Conservation (phyloP, 345 rosid genomes). For the Iberis pinnata region DNA sequence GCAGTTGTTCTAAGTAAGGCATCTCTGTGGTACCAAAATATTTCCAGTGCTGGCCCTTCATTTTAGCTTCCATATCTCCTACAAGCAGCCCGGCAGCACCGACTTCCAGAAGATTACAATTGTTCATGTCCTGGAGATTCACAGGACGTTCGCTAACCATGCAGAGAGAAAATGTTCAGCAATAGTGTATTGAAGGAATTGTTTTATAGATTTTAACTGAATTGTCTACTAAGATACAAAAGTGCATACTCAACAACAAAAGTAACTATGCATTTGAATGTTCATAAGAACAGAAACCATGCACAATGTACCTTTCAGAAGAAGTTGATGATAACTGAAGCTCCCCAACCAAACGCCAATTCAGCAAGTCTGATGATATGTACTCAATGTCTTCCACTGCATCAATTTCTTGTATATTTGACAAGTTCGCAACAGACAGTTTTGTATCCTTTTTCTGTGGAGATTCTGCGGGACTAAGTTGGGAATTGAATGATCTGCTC, state of each 20-base stretch:
- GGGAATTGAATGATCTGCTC: slow-evolving; percentile 83
- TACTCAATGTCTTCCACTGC: slow-evolving; percentile 56
- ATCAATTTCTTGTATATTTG: slow-evolving; percentile 56
- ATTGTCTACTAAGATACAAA: slow-evolving; percentile 5
- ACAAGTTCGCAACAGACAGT: slow-evolving; percentile 54
- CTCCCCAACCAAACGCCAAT: slow-evolving; percentile 87
- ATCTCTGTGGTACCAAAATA: slow-evolving; percentile 80
- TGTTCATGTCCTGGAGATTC: slow-evolving; percentile 62
- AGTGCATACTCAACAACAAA: slow-evolving; percentile 3
- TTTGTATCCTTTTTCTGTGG: slow-evolving; percentile 54
- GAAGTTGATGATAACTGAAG: slow-evolving; percentile 45
- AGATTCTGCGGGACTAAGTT: slow-evolving; percentile 62
- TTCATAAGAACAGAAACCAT: slow-evolving; percentile 8
- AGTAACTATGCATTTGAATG: slow-evolving; percentile 6
- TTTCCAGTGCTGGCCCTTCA: slow-evolving; percentile 91
- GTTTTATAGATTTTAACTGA: too few species aligned
- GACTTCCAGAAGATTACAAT: slow-evolving; percentile 71
- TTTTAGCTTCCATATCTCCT: slow-evolving; percentile 88
- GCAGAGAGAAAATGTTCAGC: slow-evolving; percentile 14
- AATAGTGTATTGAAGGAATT: slow-evolving; percentile 3
- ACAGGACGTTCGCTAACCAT: slow-evolving; percentile 40
- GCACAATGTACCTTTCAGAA: slow-evolving; percentile 56
- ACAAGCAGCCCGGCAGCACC: slow-evolving; percentile 96
- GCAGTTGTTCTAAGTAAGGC: slow-evolving; percentile 90
- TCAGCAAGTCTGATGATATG: slow-evolving; percentile 68